Evolutionary conservation across 768 basidiomycete species (phyloP).

Genomic region (Zangia roseola): DNA sequence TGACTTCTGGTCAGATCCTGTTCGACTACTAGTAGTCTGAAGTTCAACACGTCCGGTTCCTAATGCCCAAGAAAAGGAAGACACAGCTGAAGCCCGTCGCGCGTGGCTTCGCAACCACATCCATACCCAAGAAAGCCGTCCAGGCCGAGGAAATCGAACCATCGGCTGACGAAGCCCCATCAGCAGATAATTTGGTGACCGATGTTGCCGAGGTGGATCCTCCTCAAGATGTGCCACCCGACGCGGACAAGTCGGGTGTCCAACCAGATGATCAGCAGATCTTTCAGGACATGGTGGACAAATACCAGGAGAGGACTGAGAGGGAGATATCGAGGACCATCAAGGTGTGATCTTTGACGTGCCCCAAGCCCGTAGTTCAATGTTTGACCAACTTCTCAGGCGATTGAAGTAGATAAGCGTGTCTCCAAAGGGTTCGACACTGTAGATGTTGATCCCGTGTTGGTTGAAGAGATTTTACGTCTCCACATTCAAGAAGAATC

Average conservation of each 20-base stretch:
- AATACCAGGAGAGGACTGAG: constrained; percentile 83
- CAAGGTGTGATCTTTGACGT: constrained; percentile 49
- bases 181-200: constrained; percentile 3
- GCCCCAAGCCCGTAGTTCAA: not conserved
- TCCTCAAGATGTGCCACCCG: constrained; percentile 7
- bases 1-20: not conserved
- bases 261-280: constrained; percentile 50
- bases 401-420: constrained; percentile 80
- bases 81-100: constrained; percentile 70
- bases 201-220: constrained; percentile 7
- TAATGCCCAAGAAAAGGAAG: constrained; percentile 86
- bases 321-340: constrained; percentile 73
- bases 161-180: constrained; percentile 4
- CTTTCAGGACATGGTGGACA: constrained; percentile 75
- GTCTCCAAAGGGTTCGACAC: constrained; percentile 59
- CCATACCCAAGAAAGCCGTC: constrained; percentile 72
- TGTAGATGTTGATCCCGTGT: constrained; percentile 58
- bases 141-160: constrained; percentile 29
- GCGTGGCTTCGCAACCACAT: constrained; percentile 80
- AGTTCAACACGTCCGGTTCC: not conserved
- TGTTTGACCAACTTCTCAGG: constrained; percentile 31
- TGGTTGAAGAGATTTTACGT: constrained; percentile 60
- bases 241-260: constrained; percentile 31
- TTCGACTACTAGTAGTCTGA: too few relatives aligned
- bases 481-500: constrained; percentile 41